Base-by-base conservation (phyloP, 371 early-diverging fungal genomes). In the Chytridium lagenaria region DNA sequence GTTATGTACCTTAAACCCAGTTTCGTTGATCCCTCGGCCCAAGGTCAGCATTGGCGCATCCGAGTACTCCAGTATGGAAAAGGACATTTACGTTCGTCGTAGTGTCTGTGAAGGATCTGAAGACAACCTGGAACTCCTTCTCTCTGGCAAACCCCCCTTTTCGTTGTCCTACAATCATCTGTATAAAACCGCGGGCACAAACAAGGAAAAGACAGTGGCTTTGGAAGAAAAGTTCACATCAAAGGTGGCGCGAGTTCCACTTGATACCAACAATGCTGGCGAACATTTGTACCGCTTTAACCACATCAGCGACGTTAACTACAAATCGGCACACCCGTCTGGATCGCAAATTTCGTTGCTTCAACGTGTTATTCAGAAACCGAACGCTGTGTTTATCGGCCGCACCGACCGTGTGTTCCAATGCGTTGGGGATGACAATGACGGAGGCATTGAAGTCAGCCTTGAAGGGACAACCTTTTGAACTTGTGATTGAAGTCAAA, bases 141-240 rank as follows among this genome's bases (percentile, higher is more conserved):
- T 82, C 10, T 59, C 67, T 1, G 85, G 85, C 44, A 77, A 76
- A 51, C 59, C 82, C 23, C 82, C 80, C 15, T 84, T 84, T 73
- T 59, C 63, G 40, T 59, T 81, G 33, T 49, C 23, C 16, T 80
- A 84, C 69, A 38, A 1, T 39, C 74, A 77, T 55, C 44, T 59
- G 23, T 63, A 3, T 52, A 37, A 69, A 12, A 66, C 39, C 50
- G 39, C 44, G 10, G 37, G 34, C 15, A 30, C 34, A 5, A 36
- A 55, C 7, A 37, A 59, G 36, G 59, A 39, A 22, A 50, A 64
- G 5, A 70, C 49, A 16, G 37, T 65, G 36, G 30, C 34, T n/a
- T 28, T 44, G 19, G 38, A 68, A 23, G 64, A 71, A 52, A 49
- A 67, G 69, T 33, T 34, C 50, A 7, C 37, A 51, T 31, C 63